Evolutionary conservation across 345 rosid genomes (phyloP).

Genomic region (Gossypium mustelinum): DNA sequence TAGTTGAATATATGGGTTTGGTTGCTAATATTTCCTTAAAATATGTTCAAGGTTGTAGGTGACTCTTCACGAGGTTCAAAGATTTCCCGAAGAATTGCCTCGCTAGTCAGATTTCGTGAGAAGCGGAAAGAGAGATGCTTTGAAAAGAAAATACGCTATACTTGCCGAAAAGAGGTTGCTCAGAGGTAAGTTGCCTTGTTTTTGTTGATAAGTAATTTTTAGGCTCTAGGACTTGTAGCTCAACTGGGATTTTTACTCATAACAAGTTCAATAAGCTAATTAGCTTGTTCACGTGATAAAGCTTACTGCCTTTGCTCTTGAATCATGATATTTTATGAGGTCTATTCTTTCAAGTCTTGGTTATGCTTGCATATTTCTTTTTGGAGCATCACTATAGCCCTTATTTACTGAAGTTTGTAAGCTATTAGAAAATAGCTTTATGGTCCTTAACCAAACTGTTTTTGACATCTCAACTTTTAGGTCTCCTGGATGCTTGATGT

Average conservation of each 20-base stretch:
- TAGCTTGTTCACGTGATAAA: background rate
- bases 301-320: background rate
- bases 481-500: background rate
- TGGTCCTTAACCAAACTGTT: conserved; percentile 5
- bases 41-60: conserved; percentile 28
- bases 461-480: conserved; percentile 4
- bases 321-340: background rate
- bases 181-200: conserved; percentile 28
- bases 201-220: background rate
- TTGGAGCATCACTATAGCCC: background rate
- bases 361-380: background rate
- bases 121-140: conserved; percentile 46
- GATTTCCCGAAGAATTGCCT: conserved; percentile 40
- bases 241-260: background rate
- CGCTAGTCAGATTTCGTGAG: conserved; percentile 42
- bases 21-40: conserved; percentile 14
- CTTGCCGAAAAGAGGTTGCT: conserved; percentile 44
- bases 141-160: conserved; percentile 39
- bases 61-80: conserved; percentile 32
- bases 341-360: background rate
- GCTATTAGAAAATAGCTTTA: background rate
- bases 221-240: background rate
- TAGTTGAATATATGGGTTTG: background rate
- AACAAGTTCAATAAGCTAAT: background rate
- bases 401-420: conserved; percentile 4